phyloP scores from a whole-genome alignment of 768 basidiomycete genomes.

The Lentinula raphanica region DNA sequence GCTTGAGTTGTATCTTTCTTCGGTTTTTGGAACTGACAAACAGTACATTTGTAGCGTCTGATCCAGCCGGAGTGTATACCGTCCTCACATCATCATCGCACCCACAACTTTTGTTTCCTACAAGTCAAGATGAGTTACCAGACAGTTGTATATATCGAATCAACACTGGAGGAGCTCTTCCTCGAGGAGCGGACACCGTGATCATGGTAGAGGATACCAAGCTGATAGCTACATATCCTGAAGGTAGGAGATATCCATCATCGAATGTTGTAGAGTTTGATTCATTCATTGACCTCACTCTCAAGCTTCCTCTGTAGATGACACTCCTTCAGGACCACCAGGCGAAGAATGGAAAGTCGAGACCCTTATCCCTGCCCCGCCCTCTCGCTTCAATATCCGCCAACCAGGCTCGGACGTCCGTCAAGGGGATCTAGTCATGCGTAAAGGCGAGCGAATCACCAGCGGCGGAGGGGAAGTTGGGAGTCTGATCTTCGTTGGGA shows the following conservation, averaged over 20 bases:
- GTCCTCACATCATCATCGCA: slow-evolving; percentile 61
- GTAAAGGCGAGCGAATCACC: slow-evolving; percentile 54
- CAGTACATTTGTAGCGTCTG: slow-evolving; percentile 41
- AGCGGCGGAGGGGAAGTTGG: slow-evolving; percentile 80
- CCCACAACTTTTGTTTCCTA: slow-evolving; percentile 28
- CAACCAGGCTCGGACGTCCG: slow-evolving; percentile 68
- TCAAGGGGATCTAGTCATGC: slow-evolving; percentile 62
- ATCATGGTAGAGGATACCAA: slow-evolving; percentile 94
- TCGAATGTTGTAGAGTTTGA: neutral
- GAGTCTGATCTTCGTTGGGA: slow-evolving; percentile 73
- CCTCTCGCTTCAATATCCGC: slow-evolving; percentile 67
- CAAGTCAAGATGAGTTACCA: slow-evolving; percentile 46
- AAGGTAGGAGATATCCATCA: too few species aligned
- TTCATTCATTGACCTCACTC: neutral
- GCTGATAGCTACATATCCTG: slow-evolving; percentile 49
- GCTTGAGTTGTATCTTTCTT: too few species aligned
- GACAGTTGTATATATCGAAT: slow-evolving; percentile 60
- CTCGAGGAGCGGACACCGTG: slow-evolving; percentile 67
- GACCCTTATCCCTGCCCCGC: slow-evolving; percentile 56
- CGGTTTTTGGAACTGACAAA: too few species aligned
- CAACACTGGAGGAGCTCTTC: slow-evolving; percentile 83
- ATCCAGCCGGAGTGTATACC: slow-evolving; percentile 59
- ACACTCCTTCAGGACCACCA: slow-evolving; percentile 5
- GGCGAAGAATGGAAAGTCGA: slow-evolving; percentile 70
- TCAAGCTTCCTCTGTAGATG: slow-evolving; percentile 13